phyloP scores from a whole-genome alignment of 2,329 filamentous ascomycete genomes.

The Cryphonectria carpinicola region DNA sequence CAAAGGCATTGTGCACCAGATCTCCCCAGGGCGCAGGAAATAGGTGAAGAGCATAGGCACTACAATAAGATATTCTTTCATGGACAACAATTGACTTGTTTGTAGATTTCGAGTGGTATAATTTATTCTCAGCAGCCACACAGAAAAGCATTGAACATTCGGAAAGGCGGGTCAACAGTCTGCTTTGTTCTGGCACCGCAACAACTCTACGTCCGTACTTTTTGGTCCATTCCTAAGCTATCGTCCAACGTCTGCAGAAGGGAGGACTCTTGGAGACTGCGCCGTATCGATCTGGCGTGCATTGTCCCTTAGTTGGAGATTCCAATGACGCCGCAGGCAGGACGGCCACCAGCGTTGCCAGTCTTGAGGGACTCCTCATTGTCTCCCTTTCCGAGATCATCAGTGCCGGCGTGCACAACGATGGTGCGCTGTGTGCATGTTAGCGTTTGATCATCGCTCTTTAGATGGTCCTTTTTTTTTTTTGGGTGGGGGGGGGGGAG shows the following conservation, averaged over 20 bases:
- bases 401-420: constrained; percentile 92
- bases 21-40: background rate
- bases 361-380: constrained; percentile 98
- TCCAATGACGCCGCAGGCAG: constrained; percentile 95
- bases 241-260: background rate
- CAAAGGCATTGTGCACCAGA: background rate
- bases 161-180: background rate
- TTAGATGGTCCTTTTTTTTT: background rate
- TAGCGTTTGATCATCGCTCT: background rate
- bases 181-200: background rate
- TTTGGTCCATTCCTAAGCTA: background rate
- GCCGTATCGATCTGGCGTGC: background rate
- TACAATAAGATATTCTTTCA: background rate
- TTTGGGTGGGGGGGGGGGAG: too few relatives aligned
- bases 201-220: background rate
- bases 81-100: background rate
- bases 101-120: background rate
- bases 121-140: background rate
- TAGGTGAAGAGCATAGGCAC: background rate
- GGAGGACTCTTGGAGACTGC: background rate
- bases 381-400: constrained; percentile 91
- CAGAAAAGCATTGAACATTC: background rate
- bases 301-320: constrained; percentile 68
- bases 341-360: constrained; percentile 89
- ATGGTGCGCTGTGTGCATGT: constrained; percentile 73